These are phyloP conservation scores for Metschnikowia bowlesiae DNA, from an alignment of 805 yeast species.

Conservation along the genomic window DNA sequence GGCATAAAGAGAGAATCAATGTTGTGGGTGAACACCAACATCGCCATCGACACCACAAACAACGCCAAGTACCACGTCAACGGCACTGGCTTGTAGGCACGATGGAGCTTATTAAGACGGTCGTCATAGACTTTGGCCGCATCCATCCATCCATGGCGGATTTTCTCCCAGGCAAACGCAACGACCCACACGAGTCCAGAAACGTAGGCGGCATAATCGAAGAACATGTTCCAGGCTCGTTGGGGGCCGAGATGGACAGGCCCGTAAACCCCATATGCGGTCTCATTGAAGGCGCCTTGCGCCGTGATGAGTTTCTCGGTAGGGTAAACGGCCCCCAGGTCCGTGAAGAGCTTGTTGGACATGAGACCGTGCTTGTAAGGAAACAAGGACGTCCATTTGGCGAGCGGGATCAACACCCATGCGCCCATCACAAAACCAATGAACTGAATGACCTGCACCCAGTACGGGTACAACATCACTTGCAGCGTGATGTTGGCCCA, in stretches of 20 bases:
- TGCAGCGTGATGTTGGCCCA: constrained; percentile 51
- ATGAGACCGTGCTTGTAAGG: constrained; percentile 38
- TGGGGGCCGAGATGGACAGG: constrained; percentile 47
- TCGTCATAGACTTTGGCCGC: constrained; percentile 28
- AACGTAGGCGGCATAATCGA: constrained; percentile 49
- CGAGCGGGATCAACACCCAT: constrained; percentile 46
- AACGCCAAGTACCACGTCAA: constrained; percentile 36
- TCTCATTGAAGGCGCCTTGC: constrained; percentile 37
- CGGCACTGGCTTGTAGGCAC: constrained; percentile 41
- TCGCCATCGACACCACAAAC: constrained; percentile 27
- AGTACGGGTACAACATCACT: constrained; percentile 49
- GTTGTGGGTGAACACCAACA: constrained; percentile 7
- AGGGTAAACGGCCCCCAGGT: constrained; percentile 40
- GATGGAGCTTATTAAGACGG: constrained; percentile 39
- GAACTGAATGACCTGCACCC: constrained; percentile 49
- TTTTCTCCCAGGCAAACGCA: constrained; percentile 28
- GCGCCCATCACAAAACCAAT: constrained; percentile 44
- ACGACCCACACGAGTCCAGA: constrained; percentile 47
- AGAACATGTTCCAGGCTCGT: constrained; percentile 47
- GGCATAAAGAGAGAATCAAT: constrained; percentile 34
- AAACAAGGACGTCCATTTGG: constrained; percentile 39
- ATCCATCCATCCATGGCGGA: constrained; percentile 9
- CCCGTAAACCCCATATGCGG: constrained; percentile 44
- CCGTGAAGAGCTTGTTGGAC: constrained; percentile 41
- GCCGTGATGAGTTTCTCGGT: constrained; percentile 36